phyloP scores from a whole-genome alignment of 2,329 filamentous ascomycete species.

The Chaetothyriales sp. region DNA sequence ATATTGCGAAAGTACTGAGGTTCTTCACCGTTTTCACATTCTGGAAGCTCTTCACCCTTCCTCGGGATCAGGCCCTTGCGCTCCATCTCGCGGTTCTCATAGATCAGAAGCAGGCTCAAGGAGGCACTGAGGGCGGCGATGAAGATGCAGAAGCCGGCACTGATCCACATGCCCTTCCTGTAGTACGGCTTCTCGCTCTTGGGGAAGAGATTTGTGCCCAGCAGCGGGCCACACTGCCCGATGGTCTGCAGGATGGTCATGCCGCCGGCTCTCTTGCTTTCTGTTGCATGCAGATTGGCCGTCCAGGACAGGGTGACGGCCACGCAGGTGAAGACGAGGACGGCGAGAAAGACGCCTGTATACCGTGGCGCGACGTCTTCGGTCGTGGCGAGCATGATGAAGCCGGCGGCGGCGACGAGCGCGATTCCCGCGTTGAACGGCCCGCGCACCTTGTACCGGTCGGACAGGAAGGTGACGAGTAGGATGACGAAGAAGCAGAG shows the following conservation, averaged over 20 bases:
- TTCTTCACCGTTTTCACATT: background rate
- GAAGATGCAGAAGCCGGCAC: constrained; percentile 19
- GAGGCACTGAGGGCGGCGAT: constrained; percentile 5
- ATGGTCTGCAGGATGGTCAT: constrained; percentile 56
- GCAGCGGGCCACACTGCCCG: constrained; percentile 63
- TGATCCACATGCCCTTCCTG: constrained; percentile 25
- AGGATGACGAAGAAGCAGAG: constrained; percentile 52
- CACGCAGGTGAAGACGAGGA: constrained; percentile 52
- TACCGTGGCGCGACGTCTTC: constrained; percentile 36
- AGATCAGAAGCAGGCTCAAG: constrained; percentile 9
- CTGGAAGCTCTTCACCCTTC: constrained; percentile 1
- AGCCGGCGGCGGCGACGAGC: constrained; percentile 44
- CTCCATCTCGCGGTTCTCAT: constrained; percentile 13
- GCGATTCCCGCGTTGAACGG: constrained; percentile 43
- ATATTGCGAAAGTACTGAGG: constrained; percentile 2
- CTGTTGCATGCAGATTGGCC: constrained; percentile 25
- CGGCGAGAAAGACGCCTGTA: constrained; percentile 39
- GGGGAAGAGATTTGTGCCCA: constrained; percentile 43
- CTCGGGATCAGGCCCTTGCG: constrained; percentile 3
- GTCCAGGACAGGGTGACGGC: constrained; percentile 58
- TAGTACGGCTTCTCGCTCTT: constrained; percentile 22
- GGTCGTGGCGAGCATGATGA: constrained; percentile 47
- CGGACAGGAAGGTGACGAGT: constrained; percentile 45
- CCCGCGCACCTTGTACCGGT: constrained; percentile 49
- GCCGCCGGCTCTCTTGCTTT: constrained; percentile 10